Evolutionary conservation across 345 rosid genomes (phyloP).

Genomic region (Eucalyptus pauciflora): DNA sequence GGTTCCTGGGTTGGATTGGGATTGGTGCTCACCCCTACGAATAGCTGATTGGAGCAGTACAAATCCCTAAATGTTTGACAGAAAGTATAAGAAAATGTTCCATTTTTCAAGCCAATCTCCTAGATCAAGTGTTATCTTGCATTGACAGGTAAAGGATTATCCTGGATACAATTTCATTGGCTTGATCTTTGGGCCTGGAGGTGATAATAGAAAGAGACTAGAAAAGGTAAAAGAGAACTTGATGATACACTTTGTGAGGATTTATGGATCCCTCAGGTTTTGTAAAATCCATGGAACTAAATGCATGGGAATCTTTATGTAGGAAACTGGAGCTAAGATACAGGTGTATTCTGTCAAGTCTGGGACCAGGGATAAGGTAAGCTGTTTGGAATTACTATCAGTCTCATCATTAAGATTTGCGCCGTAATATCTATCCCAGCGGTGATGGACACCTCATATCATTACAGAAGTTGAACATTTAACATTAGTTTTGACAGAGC

Average conservation of each 20-base stretch:
- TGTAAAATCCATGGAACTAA: background rate
- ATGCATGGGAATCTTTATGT: background rate
- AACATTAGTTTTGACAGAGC: background rate
- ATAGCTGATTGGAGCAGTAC: background rate
- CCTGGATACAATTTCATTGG: constrained; percentile 65
- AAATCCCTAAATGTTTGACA: background rate
- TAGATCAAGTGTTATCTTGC: background rate
- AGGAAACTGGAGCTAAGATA: constrained; percentile 86
- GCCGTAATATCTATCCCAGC: background rate
- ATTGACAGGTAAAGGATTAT: constrained; percentile 56
- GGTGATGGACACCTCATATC: background rate
- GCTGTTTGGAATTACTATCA: background rate
- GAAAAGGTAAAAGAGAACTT: constrained; percentile 49
- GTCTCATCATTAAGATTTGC: background rate
- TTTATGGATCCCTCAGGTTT: background rate
- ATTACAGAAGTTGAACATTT: background rate
- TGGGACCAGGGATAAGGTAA: constrained; percentile 61
- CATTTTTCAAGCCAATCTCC: background rate
- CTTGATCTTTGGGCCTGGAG: constrained; percentile 72
- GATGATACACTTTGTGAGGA: background rate
- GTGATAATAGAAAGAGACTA: constrained; percentile 64
- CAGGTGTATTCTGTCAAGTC: constrained; percentile 49
- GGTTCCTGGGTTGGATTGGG: background rate
- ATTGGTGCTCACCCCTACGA: background rate
- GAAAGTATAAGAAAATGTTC: background rate